Percentiles rank a stretch among this genome's conserved stretches.
Conservation (phyloP, 2,329 filamentous ascomycete species). For the Chalaropsis ovoidea region DNA sequence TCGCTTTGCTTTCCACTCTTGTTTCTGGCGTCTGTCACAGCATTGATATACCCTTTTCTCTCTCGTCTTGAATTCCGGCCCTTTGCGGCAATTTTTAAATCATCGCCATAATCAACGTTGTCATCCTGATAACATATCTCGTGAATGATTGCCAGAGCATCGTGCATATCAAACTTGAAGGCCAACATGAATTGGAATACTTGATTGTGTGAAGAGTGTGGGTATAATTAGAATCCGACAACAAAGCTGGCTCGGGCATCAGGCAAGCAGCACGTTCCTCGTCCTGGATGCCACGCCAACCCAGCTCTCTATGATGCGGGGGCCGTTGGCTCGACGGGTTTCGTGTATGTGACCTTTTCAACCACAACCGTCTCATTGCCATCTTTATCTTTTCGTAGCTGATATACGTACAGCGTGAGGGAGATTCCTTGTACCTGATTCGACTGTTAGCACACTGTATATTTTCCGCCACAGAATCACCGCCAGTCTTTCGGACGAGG, state of each 20-base stretch:
- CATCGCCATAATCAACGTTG: background rate
- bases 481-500: too few relatives aligned
- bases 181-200: slow-evolving; percentile 4
- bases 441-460: background rate
- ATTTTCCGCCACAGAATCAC: background rate
- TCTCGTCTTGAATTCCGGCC: background rate
- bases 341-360: slow-evolving; percentile 78
- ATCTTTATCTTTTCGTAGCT: slow-evolving; percentile 65
- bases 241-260: slow-evolving; percentile 25
- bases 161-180: background rate
- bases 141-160: background rate
- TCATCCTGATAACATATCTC: slow-evolving; percentile 27
- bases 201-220: slow-evolving; percentile 25
- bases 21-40: background rate
- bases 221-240: slow-evolving; percentile 21
- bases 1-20: background rate
- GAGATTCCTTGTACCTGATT: slow-evolving; percentile 89
- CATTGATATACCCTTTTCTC: slow-evolving; percentile 4
- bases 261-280: background rate
- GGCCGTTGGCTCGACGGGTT: slow-evolving; percentile 53
- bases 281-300: background rate
- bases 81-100: background rate
- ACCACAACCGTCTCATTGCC: slow-evolving; percentile 71
- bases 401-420: slow-evolving; percentile 89
- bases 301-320: slow-evolving; percentile 38